Evolutionary conservation across 768 basidiomycete genomes (phyloP), one percentile per base, ranked within the genome.

Genomic region (Boletus bicolor): DNA sequence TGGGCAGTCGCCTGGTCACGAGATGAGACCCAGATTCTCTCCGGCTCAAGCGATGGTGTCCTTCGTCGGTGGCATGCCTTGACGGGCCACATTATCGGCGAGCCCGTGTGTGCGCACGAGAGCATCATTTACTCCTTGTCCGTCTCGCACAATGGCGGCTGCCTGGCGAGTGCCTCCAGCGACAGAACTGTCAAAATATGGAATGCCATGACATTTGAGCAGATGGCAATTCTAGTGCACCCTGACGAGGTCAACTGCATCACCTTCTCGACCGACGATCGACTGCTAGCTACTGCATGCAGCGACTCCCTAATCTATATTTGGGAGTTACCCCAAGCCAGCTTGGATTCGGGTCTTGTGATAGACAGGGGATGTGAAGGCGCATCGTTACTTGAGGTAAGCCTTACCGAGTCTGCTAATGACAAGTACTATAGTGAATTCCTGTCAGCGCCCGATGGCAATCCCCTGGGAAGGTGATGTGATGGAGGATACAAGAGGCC

Each of bases 1-100:
- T 70, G 68, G 68, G 68, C 67, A 15, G 61, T 68, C 42, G 66
- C 61, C 34, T 70, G 68, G 68, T 70, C 67, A 59, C 68, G 53
- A 28, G 66, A 70, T 38, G 67, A 70, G 45, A 57, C 58, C 30
- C 63, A 63, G 45, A 58, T 68, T n/a, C 51, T 70, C 30, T 65
- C 67, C 38, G 67, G 61, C 44, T 66, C 66, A 32, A 30, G 51
- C 21, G 50, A 68, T 15, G 67, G 67, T 9, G 39, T 61, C 2
- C 58, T 68, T 49, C 53, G 66, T 65, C 61, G 63, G 24, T 68
- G 67, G 67, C 56, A 64, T 32, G 57, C 54, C 19, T 55, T 57
- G 4, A 66, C 67, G 6, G 67, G 67, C 7, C 55, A 30, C 21
- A 53, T 48, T 8, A 49, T 68, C 28, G 68, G 63, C 50, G 63